Evolutionary conservation across 2,329 filamentous ascomycete species (phyloP), one percentile per base, ranked within the genome.

Genomic region (Mollisiaceae sp.): DNA sequence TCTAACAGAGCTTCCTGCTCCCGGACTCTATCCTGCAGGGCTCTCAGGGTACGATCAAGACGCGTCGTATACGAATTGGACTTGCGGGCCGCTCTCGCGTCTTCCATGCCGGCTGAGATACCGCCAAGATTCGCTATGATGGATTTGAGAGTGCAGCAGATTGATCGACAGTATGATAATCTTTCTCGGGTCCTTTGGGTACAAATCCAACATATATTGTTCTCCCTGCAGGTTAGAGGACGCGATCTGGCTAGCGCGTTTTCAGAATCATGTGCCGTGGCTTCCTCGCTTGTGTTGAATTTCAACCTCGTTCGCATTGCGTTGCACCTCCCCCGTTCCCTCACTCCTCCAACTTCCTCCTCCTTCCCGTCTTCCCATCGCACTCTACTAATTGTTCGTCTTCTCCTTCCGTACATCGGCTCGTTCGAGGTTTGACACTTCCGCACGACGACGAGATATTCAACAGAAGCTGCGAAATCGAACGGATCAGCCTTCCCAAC

Each of bases 31-130:
- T 78, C 79, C 74, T 91, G 87, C 1, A 94, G 84, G 74, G 90
- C 88, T 67, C 82, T 84, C 54, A 94, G 74, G 1, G 91, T 92
- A 62, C 85, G 83, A 64, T 92, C 86, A 54, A 94, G 79, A 72
- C 84, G 86, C 50, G 81, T 75, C 60, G 83, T 79, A 67, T 88
- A 82, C 63, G 79, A 69, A 55, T 73, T 70, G 72, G 81, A 78
- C 24, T 75, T 72, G 47, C 76, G 77, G 54, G 77, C 68, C 8
- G 50, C 18, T n/a, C 50, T 57, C 27, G 59, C 32, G 47, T 65
- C 63, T 9, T 59, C 62, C 70, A 72, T 72, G 18, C 27, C 59
- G 27, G 27, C 57, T 38, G 50, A 18, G 6, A 54, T 27, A 4
- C 4, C 18, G 22, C 27, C 50, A 54, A 54, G 50, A 32, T 32